Conservation (phyloP, 805 yeast genomes). For the Vanderwaltozyma polyspora region DNA sequence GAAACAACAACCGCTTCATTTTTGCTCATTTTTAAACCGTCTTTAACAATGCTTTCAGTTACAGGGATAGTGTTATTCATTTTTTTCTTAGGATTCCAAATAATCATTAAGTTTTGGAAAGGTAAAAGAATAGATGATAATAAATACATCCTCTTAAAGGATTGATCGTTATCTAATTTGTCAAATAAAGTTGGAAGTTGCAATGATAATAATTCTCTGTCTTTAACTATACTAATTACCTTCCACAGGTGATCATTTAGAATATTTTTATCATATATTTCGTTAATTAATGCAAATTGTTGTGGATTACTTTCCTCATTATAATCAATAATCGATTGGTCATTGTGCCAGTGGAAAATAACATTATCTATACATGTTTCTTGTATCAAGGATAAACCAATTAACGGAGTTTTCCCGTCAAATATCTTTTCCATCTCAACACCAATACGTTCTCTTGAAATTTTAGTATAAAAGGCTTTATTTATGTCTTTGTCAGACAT, state of each 20-base stretch:
- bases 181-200: slow-evolving; percentile 5
- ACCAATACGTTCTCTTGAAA: slow-evolving; percentile 85
- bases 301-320: slow-evolving; percentile 15
- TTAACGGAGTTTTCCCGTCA: slow-evolving; percentile 46
- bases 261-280: slow-evolving; percentile 7
- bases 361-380: slow-evolving; percentile 44
- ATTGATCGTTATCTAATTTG: neutral
- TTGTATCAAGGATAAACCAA: slow-evolving; percentile 52
- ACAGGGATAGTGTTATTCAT: slow-evolving; percentile 15
- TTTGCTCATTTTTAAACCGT: slow-evolving; percentile 58
- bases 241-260: slow-evolving; percentile 8
- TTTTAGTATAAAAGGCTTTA: slow-evolving; percentile 52
- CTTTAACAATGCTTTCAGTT: slow-evolving; percentile 43
- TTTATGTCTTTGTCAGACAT: slow-evolving; percentile 55
- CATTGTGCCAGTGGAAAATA: slow-evolving; percentile 39
- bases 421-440: slow-evolving; percentile 71
- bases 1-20: slow-evolving; percentile 42
- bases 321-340: slow-evolving; percentile 11
- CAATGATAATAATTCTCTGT: slow-evolving; percentile 1
- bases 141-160: slow-evolving; percentile 13
- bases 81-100: slow-evolving; percentile 20
- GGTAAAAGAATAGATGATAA: slow-evolving; percentile 16
- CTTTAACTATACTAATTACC: slow-evolving; percentile 2
- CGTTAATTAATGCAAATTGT: slow-evolving; percentile 6
- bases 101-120: slow-evolving; percentile 11